Base-by-base conservation (phyloP, 139 green algal species). In the Diplosphaera chodatii region DNA sequence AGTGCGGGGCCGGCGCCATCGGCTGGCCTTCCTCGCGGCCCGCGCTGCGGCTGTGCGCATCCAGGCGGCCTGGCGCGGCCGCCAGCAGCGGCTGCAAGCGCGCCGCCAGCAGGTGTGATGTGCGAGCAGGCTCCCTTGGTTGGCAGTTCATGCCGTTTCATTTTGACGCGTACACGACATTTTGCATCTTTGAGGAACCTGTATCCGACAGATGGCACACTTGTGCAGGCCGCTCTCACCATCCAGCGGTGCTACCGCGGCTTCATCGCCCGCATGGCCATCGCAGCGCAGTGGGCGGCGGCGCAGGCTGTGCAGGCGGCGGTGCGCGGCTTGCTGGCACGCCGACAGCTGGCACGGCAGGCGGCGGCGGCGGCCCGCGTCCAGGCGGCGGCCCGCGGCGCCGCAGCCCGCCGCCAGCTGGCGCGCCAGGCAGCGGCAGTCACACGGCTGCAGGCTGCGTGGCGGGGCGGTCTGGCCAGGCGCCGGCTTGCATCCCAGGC, bases 241-340 rank as follows among this genome's bases (percentile, higher is more conserved):
- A 78, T 90, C 27, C 77, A 84, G 68, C 41, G 68, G 63, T 63
- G 63, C 63, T 79, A 56, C 63, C 63, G 75, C 22, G 68, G 68
- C 68, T 40, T 67, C 37, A 27, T 66, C 28, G 72, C 30, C 3
- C 69, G 67, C 67, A 63, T 34, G 27, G n/a, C 32, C 30, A 33
- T 70, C 37, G 32, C 28, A 16, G 29, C 40, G 30, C 16, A 33
- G 23, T 66, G 37, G 64, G 30, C 71, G 1, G 73, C 71, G 40
- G 62, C 69, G 3, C 41, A 30, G 6, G 72, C 34, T 15, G 37
- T 84, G 1, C 79, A 81, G 71, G 30, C 70, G 23, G 32, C 41
- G 1, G 73, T 48, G 67, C 66, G 76, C 1, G 67, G 73, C 22
- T 21, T 31, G 31, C n/a, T 40, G 18, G 69, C 34, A 22, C 62